A percentile compares a stretch with the other conserved stretches of the same genome.
Conservation (phyloP, 2,329 filamentous ascomycete genomes). For the Raffaelea arxii region DNA sequence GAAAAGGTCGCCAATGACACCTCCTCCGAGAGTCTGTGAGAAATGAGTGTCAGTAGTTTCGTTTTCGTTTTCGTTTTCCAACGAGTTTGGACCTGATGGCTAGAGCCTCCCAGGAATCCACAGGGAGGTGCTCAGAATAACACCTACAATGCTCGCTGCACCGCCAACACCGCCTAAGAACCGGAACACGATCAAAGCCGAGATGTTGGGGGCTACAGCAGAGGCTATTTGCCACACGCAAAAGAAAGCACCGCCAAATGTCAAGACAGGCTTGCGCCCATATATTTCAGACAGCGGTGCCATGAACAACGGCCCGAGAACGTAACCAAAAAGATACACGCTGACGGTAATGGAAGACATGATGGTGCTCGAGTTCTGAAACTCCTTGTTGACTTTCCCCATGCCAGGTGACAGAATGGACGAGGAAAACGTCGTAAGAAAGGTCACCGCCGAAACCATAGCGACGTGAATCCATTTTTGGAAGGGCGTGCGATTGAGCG, state of each 20-base stretch:
- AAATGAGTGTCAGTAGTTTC: too few relatives aligned
- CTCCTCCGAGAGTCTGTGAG: too few relatives aligned
- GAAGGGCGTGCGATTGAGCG: conserved; percentile 43
- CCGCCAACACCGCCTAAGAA: conserved; percentile 13
- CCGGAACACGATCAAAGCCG: conserved; percentile 21
- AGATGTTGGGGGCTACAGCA: conserved; percentile 45
- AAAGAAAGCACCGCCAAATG: conserved; percentile 56
- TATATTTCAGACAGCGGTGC: conserved; percentile 13
- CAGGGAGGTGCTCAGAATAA: too few relatives aligned
- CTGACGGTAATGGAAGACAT: conserved; percentile 47
- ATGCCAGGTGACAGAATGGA: conserved; percentile 48
- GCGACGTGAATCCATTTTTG: conserved; percentile 50
- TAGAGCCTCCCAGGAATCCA: too few relatives aligned
- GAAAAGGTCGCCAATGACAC: too few relatives aligned
- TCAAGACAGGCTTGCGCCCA: conserved; percentile 55
- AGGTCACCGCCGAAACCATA: conserved; percentile 49
- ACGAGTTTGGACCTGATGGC: too few relatives aligned
- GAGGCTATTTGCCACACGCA: conserved; percentile 57
- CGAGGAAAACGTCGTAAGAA: conserved; percentile 56
- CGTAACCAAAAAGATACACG: conserved; percentile 54
- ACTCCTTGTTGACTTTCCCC: conserved; percentile 31
- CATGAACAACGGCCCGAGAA: conserved; percentile 46
- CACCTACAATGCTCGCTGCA: conserved; percentile 10
- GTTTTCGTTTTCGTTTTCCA: too few relatives aligned
- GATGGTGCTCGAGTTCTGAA: conserved; percentile 31